These are phyloP conservation scores for Talaromyces pinophilus DNA, from an alignment of 2,329 filamentous ascomycete genomes.

Conservation along the genomic window DNA sequence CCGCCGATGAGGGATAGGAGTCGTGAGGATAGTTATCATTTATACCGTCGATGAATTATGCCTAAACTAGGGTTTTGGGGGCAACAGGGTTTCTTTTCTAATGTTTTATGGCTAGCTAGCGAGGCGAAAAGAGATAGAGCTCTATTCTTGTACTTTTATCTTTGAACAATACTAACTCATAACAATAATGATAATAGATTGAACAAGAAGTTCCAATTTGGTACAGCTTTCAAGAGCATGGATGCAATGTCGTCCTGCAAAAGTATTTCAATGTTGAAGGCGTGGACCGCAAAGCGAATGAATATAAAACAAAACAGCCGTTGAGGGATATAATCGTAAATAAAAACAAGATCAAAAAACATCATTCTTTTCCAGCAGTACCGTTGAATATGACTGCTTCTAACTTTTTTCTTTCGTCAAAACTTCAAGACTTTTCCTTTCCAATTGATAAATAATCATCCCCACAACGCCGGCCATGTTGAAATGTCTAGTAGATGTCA, in stretches of 20 bases:
- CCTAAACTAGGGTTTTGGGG: not conserved
- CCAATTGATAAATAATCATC: constrained; percentile 1
- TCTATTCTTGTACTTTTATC: constrained; percentile 1
- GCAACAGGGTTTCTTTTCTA: not conserved
- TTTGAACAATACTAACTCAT: not conserved
- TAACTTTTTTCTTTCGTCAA: not conserved
- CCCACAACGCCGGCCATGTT: constrained; percentile 19
- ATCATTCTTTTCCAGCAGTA: constrained; percentile 1
- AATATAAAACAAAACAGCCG: constrained; percentile 5
- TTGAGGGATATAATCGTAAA: constrained; percentile 22
- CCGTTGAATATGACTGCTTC: constrained; percentile 21
- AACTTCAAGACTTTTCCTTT: constrained; percentile 8
- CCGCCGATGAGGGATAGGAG: constrained; percentile 32
- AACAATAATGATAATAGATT: not conserved
- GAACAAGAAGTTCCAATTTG: not conserved
- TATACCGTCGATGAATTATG: constrained; percentile 29
- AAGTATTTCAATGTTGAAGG: not conserved
- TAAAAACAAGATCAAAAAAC: constrained; percentile 5
- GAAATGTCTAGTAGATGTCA: constrained; percentile 14
- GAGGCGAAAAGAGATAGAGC: not conserved
- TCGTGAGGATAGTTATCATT: constrained; percentile 29
- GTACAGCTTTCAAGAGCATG: not conserved
- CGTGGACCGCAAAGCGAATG: not conserved
- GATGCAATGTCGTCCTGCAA: too few species aligned
- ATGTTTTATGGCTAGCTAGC: not conserved